phyloP scores from a whole-genome alignment of 257 asterid genomes.

The Scutellaria baicalensis region DNA sequence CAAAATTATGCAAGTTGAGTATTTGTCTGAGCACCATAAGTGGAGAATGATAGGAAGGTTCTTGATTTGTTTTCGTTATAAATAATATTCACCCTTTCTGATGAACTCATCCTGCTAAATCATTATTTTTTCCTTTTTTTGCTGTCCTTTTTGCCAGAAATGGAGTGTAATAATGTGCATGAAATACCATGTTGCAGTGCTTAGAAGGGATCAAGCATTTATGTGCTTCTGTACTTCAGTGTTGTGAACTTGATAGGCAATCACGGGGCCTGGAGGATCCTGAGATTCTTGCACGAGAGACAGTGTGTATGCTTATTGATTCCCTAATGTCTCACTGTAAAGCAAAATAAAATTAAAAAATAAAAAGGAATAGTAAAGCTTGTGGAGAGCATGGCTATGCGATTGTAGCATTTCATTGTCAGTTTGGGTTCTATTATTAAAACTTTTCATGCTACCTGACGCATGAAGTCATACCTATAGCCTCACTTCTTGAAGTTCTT shows the following conservation, averaged over 20 bases:
- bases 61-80: neutral
- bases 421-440: neutral
- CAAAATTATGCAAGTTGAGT: neutral
- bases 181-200: conserved; percentile 87
- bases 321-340: neutral
- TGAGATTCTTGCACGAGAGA: conserved; percentile 92
- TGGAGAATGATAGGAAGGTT: conserved; percentile 88
- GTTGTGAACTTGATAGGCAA: conserved; percentile 89
- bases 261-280: conserved; percentile 90
- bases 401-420: neutral
- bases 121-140: neutral
- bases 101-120: neutral
- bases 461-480: neutral
- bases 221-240: conserved; percentile 76
- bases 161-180: conserved; percentile 69
- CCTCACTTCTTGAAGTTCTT: neutral
- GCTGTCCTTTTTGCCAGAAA: conserved; percentile 42
- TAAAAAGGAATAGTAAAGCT: neutral
- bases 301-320: conserved; percentile 73
- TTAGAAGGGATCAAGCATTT: conserved; percentile 85
- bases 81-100: neutral
- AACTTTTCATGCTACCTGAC: neutral
- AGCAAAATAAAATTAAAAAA: neutral
- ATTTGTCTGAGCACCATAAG: conserved; percentile 18
- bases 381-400: neutral